Percentiles rank a stretch among this genome's conserved stretches.
phyloP scores from a whole-genome alignment of 192 early-diverging fungal species.

The Gamsiella multidivaricata region DNA sequence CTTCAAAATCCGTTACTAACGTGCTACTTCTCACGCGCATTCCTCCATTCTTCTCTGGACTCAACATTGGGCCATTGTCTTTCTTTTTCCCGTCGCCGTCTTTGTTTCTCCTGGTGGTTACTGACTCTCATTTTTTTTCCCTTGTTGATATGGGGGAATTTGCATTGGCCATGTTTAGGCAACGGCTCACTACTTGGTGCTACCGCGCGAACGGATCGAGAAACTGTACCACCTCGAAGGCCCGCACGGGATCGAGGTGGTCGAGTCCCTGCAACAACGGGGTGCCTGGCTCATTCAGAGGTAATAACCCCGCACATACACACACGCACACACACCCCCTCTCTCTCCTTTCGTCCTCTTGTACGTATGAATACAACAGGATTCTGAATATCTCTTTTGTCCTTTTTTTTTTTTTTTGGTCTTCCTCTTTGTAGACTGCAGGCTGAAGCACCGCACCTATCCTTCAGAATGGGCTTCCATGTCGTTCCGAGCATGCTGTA shows the following conservation, averaged over 20 bases:
- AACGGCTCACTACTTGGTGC: not conserved
- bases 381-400: not conserved
- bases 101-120: no score
- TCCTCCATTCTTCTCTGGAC: no score
- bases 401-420: not conserved
- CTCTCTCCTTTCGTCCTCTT: no score
- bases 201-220: not conserved
- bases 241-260: not conserved
- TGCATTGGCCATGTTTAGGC: not conserved
- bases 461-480: slow-evolving; percentile 31
- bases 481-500: slow-evolving; percentile 1
- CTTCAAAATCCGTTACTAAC: no score
- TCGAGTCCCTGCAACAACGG: not conserved
- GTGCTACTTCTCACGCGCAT: no score
- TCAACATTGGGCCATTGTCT: no score
- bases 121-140: not conserved
- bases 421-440: slow-evolving; percentile 12
- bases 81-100: no score
- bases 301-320: not conserved
- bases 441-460: slow-evolving; percentile 16
- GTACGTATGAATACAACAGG: not conserved
- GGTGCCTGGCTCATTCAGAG: slow-evolving; percentile 12
- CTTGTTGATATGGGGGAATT: no score
- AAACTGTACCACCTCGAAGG: not conserved
- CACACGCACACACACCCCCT: not conserved